Evolutionary conservation across 352 stramenopile genomes (phyloP), one percentile per base, ranked within the genome.

Genomic region (Peronospora belbahrii): DNA sequence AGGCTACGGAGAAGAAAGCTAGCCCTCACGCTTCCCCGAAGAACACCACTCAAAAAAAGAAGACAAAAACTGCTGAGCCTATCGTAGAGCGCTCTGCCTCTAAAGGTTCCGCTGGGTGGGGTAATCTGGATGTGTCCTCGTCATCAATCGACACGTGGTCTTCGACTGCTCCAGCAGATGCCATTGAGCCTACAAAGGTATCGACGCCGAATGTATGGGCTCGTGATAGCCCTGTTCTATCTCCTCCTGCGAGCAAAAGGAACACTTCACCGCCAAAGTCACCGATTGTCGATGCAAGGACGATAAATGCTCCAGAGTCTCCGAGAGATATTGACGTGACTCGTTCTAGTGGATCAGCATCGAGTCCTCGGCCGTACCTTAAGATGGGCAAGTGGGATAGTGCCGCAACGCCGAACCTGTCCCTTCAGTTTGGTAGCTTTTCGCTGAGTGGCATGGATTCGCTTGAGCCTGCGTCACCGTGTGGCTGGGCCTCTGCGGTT

Each of bases 391-490:
- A 83, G 41, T 93, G 82, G 82, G 82, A 90, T 28, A 84, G 53
- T 32, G 71, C 65, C 6, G 74, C 67, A 8, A 57, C 74, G 13
- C 59, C 76, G 2, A 88, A 90, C 54, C 49, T 93, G 17, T 87
- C 78, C 35, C 70, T 93, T 24, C 82, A 93, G 59, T 93, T 93
- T 63, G 82, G 82, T 9, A 93, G 82, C 63, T 93, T 93, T 18
- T 93, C 82, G 15, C 55, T 93, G 18, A 87, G 75, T 42, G 78
- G 74, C 4, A 67, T 78, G 20, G 78, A 88, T 4, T 47, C 68
- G 32, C 31, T 54, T 17, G 74, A 88, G 38, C 41, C 79, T 5
- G 67, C 74, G n/a, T 84, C 77, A 6, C 72, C 74, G 13, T 63
- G 64, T 31, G 77, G 71, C 25, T 88, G 77, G 77, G 62, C 62